Evolutionary conservation across 495 filamentous ascomycete genomes (phyloP).

Genomic region (Daldinia vernicosa): DNA sequence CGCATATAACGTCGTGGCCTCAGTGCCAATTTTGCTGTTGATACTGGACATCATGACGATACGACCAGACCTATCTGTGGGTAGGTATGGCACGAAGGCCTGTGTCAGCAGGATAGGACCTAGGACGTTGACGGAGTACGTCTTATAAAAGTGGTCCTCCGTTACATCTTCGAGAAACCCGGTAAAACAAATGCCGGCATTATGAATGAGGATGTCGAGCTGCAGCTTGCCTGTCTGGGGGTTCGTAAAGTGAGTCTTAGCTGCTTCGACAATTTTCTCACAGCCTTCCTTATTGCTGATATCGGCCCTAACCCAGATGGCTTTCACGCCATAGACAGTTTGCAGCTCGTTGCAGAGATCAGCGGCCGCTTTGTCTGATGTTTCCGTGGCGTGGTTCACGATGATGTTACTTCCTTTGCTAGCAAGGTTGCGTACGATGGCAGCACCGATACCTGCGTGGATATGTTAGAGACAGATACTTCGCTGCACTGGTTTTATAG

Average conservation of each 20-base stretch:
- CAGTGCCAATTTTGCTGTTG: not conserved
- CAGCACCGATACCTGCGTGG: conserved; percentile 86
- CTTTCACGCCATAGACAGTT: not conserved
- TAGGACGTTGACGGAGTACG: not conserved
- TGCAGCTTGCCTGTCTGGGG: conserved; percentile 57
- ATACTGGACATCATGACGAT: not conserved
- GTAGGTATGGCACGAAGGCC: not conserved
- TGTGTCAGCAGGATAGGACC: not conserved
- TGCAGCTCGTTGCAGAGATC: conserved; percentile 41
- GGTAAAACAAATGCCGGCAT: conserved; percentile 63
- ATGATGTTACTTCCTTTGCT: conserved; percentile 75
- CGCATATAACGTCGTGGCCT: not conserved
- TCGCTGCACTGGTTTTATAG: not conserved
- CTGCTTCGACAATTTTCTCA: conserved; percentile 33
- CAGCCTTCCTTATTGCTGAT: not conserved
- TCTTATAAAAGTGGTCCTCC: not conserved
- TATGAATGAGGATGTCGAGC: conserved; percentile 88
- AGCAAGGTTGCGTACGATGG: conserved; percentile 82
- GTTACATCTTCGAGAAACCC: not conserved
- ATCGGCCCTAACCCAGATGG: not conserved
- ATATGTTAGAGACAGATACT: not conserved
- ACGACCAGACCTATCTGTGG: not conserved
- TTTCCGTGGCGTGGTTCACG: conserved; percentile 72
- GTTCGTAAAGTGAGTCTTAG: conserved; percentile 40
- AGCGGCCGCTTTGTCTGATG: conserved; percentile 42